Conservation (phyloP, 768 basidiomycete genomes). For the Roridomyces roridus region DNA sequence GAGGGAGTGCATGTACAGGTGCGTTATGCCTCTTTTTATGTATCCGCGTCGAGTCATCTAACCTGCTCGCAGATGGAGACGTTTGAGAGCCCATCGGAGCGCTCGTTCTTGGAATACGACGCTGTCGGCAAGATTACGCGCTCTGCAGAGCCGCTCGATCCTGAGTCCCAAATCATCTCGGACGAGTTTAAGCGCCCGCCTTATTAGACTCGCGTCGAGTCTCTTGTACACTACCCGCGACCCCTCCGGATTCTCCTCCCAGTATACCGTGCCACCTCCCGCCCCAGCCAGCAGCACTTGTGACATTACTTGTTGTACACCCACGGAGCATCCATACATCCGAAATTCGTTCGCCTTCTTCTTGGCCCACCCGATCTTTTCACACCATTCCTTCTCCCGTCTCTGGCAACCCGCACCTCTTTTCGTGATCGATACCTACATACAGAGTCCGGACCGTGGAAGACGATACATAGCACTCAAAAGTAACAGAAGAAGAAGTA, state of each 20-base stretch:
- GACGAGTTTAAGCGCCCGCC: conserved; percentile 70
- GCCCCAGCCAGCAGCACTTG: background rate
- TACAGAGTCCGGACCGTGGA: no score
- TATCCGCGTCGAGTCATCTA: background rate
- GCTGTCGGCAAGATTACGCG: conserved; percentile 57
- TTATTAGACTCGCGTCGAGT: conserved; percentile 30
- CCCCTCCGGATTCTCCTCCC: conserved; percentile 1
- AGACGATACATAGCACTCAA: no score
- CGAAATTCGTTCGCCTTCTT: no score
- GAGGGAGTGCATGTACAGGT: conserved; percentile 52
- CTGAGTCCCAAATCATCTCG: conserved; percentile 63
- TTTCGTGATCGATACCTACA: no score
- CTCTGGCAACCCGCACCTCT: no score
- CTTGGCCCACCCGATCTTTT: no score
- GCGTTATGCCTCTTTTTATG: conserved; percentile 8
- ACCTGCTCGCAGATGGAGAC: conserved; percentile 66
- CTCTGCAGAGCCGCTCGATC: conserved; percentile 55
- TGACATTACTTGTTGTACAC: background rate
- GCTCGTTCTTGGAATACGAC: conserved; percentile 58
- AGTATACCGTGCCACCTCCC: background rate
- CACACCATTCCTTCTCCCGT: no score
- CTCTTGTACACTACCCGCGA: conserved; percentile 10
- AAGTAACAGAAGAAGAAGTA: no score
- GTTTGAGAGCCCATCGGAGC: conserved; percentile 55
- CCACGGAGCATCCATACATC: no score